Conservation (phyloP, 768 basidiomycete genomes). For the Chalciporus pseudorubinellus region DNA sequence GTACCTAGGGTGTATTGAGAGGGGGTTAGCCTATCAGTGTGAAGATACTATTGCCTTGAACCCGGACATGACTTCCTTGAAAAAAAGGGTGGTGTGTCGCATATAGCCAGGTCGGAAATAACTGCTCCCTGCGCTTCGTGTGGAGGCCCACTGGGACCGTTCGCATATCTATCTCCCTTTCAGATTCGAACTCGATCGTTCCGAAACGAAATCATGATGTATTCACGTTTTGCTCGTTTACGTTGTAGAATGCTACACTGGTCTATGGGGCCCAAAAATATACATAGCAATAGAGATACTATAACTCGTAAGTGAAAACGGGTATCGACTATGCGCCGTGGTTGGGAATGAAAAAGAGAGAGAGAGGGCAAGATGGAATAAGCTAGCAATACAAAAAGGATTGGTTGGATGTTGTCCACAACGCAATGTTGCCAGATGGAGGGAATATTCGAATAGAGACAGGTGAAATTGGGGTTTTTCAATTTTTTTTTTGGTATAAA, state of each 20-base stretch:
- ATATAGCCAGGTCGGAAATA: no score
- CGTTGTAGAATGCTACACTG: conserved; percentile 17
- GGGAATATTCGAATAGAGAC: background rate
- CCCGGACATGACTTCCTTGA: no score
- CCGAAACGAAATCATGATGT: background rate
- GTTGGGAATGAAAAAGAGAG: background rate
- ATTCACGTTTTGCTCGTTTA: background rate
- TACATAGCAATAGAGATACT: conserved; percentile 25
- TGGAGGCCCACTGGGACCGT: no score
- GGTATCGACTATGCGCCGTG: conserved; percentile 19
- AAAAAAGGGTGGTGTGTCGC: no score
- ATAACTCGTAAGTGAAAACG: conserved; percentile 1
- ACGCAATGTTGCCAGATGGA: background rate
- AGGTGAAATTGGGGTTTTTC: background rate
- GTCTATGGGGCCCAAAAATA: conserved; percentile 23
- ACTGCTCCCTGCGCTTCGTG: no score
- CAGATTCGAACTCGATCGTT: background rate
- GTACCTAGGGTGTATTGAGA: background rate
- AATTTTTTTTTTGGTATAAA: background rate
- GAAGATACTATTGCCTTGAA: no score
- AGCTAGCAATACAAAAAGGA: conserved; percentile 30
- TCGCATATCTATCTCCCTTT: no score
- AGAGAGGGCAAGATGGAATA: background rate
- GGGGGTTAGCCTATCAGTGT: no score
- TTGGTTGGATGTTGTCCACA: background rate